Conservation (phyloP, 345 rosid genomes). For the Bruguiera gymnorhiza region DNA sequence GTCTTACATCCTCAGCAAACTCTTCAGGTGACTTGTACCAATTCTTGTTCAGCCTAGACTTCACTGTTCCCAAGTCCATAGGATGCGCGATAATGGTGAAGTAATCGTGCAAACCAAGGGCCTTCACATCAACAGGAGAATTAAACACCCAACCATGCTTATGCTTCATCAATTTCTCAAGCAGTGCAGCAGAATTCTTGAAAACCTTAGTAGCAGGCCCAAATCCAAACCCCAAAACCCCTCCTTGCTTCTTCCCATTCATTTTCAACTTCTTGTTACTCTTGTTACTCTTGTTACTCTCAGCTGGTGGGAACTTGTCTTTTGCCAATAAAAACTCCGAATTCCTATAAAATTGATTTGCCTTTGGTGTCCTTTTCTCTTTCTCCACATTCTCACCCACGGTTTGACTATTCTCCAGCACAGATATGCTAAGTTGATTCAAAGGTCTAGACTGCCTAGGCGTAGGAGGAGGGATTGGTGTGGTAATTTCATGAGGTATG, state of each 20-base stretch:
- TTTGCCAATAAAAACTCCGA: conserved; percentile 94
- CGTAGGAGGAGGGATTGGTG: conserved; percentile 43
- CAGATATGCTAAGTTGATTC: conserved; percentile 66
- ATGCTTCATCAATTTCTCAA: conserved; percentile 91
- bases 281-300: conserved; percentile 95
- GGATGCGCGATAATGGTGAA: conserved; percentile 74
- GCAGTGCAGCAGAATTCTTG: conserved; percentile 71
- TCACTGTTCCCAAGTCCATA: conserved; percentile 95
- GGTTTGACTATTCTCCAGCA: conserved; percentile 68
- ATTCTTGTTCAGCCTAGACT: conserved; percentile 62
- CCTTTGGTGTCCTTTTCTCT: conserved; percentile 97
- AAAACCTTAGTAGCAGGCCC: conserved; percentile 52
- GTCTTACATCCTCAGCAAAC: conserved; percentile 98
- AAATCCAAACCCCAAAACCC: conserved; percentile 53
- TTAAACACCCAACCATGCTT: conserved; percentile 97
- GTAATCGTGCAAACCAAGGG: conserved; percentile 84
- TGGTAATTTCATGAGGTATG: conserved; percentile 18
- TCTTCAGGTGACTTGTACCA: conserved; percentile 86
- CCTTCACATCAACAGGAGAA: conserved; percentile 79
- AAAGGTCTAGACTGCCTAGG: conserved; percentile 67
- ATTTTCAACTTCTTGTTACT: conserved; percentile 86
- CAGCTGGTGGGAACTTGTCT: conserved; percentile 96
- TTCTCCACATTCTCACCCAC: conserved; percentile 67
- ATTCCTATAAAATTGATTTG: conserved; percentile 88
- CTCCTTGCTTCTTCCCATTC: conserved; percentile 72